Percentiles rank a stretch among this genome's conserved stretches.
phyloP scores from a whole-genome alignment of 306 rosid genomes.

The cucumber (Cucumis sativus) region DNA sequence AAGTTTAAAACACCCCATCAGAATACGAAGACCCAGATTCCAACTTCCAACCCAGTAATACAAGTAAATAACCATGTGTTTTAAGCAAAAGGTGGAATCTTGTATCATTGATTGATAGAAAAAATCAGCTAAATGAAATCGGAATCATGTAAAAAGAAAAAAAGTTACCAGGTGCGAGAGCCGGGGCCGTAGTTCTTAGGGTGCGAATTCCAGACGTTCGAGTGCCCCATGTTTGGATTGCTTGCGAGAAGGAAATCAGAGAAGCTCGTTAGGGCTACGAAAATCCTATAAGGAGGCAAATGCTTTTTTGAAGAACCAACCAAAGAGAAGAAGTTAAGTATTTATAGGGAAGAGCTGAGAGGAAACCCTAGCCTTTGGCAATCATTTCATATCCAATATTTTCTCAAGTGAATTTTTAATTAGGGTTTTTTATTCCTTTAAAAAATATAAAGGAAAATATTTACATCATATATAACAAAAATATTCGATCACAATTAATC shows the following conservation, averaged over 20 bases:
- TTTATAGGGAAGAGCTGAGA: neutral
- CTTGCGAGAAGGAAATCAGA: neutral
- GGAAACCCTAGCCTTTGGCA: neutral
- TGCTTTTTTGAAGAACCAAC: neutral
- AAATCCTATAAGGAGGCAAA: neutral
- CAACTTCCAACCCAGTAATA: neutral
- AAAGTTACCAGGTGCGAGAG: slow-evolving; percentile 67
- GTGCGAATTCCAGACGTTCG: slow-evolving; percentile 88
- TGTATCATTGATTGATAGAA: neutral
- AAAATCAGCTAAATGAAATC: neutral
- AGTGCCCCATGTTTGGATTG: slow-evolving; percentile 54
- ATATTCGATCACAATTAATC: too few relatives aligned
- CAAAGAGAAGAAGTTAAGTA: neutral
- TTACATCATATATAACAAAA: too few relatives aligned
- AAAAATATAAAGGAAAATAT: too few relatives aligned
- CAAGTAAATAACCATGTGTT: neutral
- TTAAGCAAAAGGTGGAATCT: neutral
- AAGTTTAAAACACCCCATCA: neutral
- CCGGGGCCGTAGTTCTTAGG: slow-evolving; percentile 93
- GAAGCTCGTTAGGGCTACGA: neutral
- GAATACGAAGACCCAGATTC: neutral
- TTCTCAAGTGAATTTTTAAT: too few relatives aligned
- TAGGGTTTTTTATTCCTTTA: too few relatives aligned
- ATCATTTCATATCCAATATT: too few relatives aligned
- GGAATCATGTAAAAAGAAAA: neutral